These are phyloP conservation scores for Colletotrichum lentis DNA, from an alignment of 2,329 filamentous ascomycete species.

Conservation along the genomic window DNA sequence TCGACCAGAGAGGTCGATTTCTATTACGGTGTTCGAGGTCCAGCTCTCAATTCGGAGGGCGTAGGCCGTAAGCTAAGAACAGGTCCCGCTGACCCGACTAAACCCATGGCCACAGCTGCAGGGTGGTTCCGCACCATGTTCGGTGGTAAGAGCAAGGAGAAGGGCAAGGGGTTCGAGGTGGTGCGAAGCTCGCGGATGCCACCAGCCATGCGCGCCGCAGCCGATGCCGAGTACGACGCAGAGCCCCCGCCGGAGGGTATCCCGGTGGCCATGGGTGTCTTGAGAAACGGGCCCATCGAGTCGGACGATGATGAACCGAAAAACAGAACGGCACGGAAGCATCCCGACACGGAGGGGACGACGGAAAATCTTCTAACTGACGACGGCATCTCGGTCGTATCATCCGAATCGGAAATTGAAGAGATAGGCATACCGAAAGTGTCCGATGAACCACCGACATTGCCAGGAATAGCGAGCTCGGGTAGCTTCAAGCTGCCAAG, in stretches of 20 bases:
- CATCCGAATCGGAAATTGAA: slow-evolving; percentile 54
- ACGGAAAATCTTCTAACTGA: slow-evolving; percentile 54
- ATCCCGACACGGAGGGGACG: slow-evolving; percentile 33
- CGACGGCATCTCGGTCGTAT: slow-evolving; percentile 53
- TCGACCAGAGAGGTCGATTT: slow-evolving; percentile 95
- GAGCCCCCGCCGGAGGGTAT: slow-evolving; percentile 74
- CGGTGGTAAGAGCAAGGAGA: slow-evolving; percentile 88
- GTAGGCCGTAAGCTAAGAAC: slow-evolving; percentile 88
- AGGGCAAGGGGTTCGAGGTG: slow-evolving; percentile 96
- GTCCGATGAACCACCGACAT: slow-evolving; percentile 60
- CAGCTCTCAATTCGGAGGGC: slow-evolving; percentile 81
- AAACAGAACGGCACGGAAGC: slow-evolving; percentile 42
- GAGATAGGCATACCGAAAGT: slow-evolving; percentile 53
- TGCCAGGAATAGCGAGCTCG: slow-evolving; percentile 68
- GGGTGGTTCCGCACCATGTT: slow-evolving; percentile 87
- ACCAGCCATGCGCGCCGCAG: slow-evolving; percentile 70
- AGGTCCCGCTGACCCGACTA: slow-evolving; percentile 92
- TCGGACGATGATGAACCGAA: slow-evolving; percentile 65
- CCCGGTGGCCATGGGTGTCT: slow-evolving; percentile 68
- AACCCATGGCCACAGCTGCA: slow-evolving; percentile 85
- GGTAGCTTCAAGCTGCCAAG: slow-evolving; percentile 71
- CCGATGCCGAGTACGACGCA: slow-evolving; percentile 63
- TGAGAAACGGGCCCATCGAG: slow-evolving; percentile 69
- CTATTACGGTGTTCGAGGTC: slow-evolving; percentile 92
- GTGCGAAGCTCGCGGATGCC: slow-evolving; percentile 90